phyloP scores from a whole-genome alignment of 208 protist genomes.

The Crithidia expoeki region DNA sequence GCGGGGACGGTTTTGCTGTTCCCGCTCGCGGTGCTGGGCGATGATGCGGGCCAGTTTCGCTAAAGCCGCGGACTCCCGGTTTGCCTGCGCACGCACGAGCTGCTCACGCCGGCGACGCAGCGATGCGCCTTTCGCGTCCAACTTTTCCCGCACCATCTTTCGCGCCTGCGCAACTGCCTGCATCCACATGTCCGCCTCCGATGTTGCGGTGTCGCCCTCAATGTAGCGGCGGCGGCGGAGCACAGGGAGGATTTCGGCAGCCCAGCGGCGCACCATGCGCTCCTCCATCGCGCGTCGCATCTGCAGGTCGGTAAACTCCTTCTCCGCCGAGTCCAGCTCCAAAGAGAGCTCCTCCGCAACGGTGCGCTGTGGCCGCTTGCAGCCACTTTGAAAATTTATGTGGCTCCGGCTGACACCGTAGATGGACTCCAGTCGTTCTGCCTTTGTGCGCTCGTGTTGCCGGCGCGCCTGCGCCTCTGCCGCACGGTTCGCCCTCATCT shows the following conservation, averaged over 20 bases:
- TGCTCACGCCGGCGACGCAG: slow-evolving; percentile 49
- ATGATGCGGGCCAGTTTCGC: slow-evolving; percentile 81
- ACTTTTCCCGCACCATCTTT: slow-evolving; percentile 49
- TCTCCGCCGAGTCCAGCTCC: slow-evolving; percentile 22
- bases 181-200: slow-evolving; percentile 52
- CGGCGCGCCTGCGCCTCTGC: slow-evolving; percentile 23
- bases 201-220: slow-evolving; percentile 29
- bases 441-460: slow-evolving; percentile 13
- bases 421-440: slow-evolving; percentile 23
- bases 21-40: slow-evolving; percentile 40
- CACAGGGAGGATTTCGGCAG: slow-evolving; percentile 60
- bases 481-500: slow-evolving; percentile 15
- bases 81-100: slow-evolving; percentile 48
- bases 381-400: not conserved
- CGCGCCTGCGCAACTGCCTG: slow-evolving; percentile 59
- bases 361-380: slow-evolving; percentile 16
- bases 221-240: slow-evolving; percentile 62
- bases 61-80: slow-evolving; percentile 69
- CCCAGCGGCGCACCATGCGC: slow-evolving; percentile 51
- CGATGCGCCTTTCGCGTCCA: slow-evolving; percentile 40
- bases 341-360: slow-evolving; percentile 10
- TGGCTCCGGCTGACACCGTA: not conserved
- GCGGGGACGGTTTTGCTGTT: not conserved
- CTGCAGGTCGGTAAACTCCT: slow-evolving; percentile 29
- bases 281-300: slow-evolving; percentile 50